Percentiles rank a stretch among this genome's conserved stretches.
Conservation (phyloP, 2,329 filamentous ascomycete species). For the Pyrenochaeta sp. region DNA sequence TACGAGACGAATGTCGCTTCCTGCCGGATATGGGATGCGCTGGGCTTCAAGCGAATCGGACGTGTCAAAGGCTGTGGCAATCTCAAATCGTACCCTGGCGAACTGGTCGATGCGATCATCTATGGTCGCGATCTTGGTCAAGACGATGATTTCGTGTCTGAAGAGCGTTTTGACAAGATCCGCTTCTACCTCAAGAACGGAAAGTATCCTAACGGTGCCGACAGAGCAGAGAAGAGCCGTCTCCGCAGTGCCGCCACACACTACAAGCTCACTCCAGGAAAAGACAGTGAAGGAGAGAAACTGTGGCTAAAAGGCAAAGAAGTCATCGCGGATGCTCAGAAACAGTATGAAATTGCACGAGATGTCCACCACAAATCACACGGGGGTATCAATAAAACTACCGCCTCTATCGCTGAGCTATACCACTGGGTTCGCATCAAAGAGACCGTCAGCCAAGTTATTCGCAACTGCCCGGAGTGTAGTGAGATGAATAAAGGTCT, state of each 20-base stretch:
- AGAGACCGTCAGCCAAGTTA: constrained; percentile 93
- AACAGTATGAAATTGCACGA: constrained; percentile 89
- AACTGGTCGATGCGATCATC: constrained; percentile 60
- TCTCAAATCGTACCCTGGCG: constrained; percentile 55
- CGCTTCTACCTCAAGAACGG: constrained; percentile 95
- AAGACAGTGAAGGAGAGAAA: constrained; percentile 59
- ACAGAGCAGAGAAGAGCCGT: constrained; percentile 93
- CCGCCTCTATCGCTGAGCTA: constrained; percentile 88
- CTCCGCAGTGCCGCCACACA: constrained; percentile 92
- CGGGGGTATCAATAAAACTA: constrained; percentile 97
- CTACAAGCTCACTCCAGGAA: constrained; percentile 75
- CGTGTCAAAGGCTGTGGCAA: constrained; percentile 68
- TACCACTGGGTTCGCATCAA: constrained; percentile 99
- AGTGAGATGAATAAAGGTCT: constrained; percentile 67
- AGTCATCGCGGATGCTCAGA: constrained; percentile 87
- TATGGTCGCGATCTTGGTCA: constrained; percentile 67
- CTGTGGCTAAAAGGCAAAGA: constrained; percentile 98
- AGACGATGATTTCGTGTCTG: constrained; percentile 85
- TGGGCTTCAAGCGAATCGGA: constrained; percentile 92
- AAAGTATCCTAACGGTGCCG: constrained; percentile 90
- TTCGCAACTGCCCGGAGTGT: constrained; percentile 88
- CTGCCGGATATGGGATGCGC: constrained; percentile 88
- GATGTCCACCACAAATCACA: constrained; percentile 78
- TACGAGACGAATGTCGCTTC: constrained; percentile 94
- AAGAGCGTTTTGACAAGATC: constrained; percentile 99